These are phyloP conservation scores for Trypanosoma avium DNA, from an alignment of 208 protist genomes.

Conservation along the genomic window DNA sequence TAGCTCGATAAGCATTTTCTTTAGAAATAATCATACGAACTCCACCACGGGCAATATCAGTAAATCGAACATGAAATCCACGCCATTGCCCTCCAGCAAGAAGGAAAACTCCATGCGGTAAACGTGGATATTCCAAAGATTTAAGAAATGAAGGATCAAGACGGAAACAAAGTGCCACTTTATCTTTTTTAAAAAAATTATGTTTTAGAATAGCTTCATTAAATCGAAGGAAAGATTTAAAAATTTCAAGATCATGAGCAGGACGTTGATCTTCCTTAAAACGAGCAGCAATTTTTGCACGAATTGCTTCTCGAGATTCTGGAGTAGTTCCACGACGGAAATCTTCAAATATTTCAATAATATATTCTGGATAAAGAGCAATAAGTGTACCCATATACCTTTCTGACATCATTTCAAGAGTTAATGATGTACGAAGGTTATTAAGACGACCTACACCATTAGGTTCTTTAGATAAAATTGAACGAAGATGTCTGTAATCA, in stretches of 20 bases:
- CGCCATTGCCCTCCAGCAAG: slow-evolving; percentile 93
- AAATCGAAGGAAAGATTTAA: slow-evolving; percentile 89
- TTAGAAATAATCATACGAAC: slow-evolving; percentile 96
- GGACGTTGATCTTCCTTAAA: slow-evolving; percentile 77
- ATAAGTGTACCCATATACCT: slow-evolving; percentile 81
- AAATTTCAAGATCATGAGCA: slow-evolving; percentile 76
- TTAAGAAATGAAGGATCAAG: slow-evolving; percentile 83
- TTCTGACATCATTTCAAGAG: slow-evolving; percentile 89
- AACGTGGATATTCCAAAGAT: slow-evolving; percentile 73
- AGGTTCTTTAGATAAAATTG: slow-evolving; percentile 64
- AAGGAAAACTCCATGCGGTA: slow-evolving; percentile 93
- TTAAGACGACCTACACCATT: slow-evolving; percentile 88
- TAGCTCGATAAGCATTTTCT: slow-evolving; percentile 81
- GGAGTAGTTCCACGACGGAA: slow-evolving; percentile 73
- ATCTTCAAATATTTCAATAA: slow-evolving; percentile 89
- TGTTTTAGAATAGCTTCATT: slow-evolving; percentile 93
- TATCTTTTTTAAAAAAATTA: slow-evolving; percentile 95
- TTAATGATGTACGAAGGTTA: slow-evolving; percentile 74
- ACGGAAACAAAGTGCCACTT: slow-evolving; percentile 91
- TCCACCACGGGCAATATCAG: slow-evolving; percentile 94
- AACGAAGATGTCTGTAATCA: slow-evolving; percentile 70
- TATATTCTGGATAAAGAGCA: slow-evolving; percentile 76
- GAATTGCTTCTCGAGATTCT: slow-evolving; percentile 54
- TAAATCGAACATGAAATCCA: slow-evolving; percentile 97
- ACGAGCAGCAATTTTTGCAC: slow-evolving; percentile 52